Evolutionary conservation across 2,329 filamentous ascomycete species (phyloP).

Genomic region (Cladophialophora psammophila): DNA sequence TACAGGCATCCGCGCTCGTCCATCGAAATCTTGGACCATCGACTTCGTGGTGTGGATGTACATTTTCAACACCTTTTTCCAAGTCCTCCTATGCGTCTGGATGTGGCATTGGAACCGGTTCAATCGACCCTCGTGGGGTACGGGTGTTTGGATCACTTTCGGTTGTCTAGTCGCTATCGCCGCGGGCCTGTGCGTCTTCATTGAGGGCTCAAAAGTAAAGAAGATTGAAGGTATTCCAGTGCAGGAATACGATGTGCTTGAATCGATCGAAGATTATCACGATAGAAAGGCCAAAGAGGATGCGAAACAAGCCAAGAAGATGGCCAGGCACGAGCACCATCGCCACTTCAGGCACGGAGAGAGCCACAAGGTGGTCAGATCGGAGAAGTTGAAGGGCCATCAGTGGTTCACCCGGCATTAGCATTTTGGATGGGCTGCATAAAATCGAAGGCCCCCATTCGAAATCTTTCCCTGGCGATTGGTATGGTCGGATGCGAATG

Average conservation of each 20-base stretch:
- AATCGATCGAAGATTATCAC: conserved; percentile 41
- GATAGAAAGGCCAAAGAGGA: conserved; percentile 38
- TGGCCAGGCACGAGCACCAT: conserved; percentile 24
- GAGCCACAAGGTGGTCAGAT: conserved; percentile 25
- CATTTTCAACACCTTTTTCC: conserved; percentile 79
- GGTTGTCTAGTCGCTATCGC: conserved; percentile 73
- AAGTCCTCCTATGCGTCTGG: conserved; percentile 74
- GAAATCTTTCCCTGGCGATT: too few relatives aligned
- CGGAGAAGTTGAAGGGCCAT: conserved; percentile 39
- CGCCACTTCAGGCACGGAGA: conserved; percentile 22
- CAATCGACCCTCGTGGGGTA: conserved; percentile 78
- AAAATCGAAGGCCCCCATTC: neutral
- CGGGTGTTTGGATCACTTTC: conserved; percentile 77
- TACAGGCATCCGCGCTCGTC: conserved; percentile 73
- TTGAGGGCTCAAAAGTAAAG: conserved; percentile 76
- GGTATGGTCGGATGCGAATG: too few relatives aligned
- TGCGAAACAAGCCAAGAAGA: conserved; percentile 36
- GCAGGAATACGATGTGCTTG: conserved; percentile 59
- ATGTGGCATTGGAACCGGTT: conserved; percentile 84
- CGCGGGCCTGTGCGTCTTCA: conserved; percentile 73
- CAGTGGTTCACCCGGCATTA: conserved; percentile 37
- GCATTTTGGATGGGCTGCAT: neutral
- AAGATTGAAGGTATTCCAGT: conserved; percentile 73
- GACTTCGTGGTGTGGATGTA: conserved; percentile 82
- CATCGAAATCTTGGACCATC: conserved; percentile 76